Evolutionary conservation across 2,329 filamentous ascomycete species (phyloP).

Genomic region (Hymenoscyphus linearis): DNA sequence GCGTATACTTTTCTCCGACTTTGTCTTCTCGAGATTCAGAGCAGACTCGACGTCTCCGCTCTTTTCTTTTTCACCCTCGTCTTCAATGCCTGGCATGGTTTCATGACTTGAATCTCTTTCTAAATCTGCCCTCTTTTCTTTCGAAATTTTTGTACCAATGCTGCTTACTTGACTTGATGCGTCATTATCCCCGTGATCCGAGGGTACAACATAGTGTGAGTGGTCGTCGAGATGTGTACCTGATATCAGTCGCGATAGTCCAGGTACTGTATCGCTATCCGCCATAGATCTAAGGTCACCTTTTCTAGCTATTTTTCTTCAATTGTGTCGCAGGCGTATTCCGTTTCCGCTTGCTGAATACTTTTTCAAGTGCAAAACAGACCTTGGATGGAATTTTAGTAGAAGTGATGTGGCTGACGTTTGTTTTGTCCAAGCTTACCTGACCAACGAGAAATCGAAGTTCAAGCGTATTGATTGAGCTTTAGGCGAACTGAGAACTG

Average conservation of each 20-base stretch:
- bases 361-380: neutral
- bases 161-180: neutral
- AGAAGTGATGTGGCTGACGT: neutral
- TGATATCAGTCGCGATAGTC: neutral
- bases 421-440: no score
- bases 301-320: neutral
- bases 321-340: neutral
- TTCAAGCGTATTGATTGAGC: no score
- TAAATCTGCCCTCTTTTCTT: conserved; percentile 2
- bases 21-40: conserved; percentile 9
- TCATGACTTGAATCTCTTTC: conserved; percentile 4
- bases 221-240: conserved; percentile 7
- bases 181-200: neutral
- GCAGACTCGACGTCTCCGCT: conserved; percentile 9
- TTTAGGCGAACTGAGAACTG: no score
- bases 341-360: neutral
- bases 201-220: neutral
- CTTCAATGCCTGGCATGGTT: conserved; percentile 9
- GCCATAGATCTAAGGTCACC: neutral
- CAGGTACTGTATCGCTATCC: neutral
- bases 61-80: conserved; percentile 11
- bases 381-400: neutral
- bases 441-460: no score
- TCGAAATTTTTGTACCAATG: neutral
- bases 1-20: conserved; percentile 2